These are phyloP conservation scores for Nicotiana otophora DNA, from an alignment of 257 asterid genomes.

Conservation along the genomic window DNA sequence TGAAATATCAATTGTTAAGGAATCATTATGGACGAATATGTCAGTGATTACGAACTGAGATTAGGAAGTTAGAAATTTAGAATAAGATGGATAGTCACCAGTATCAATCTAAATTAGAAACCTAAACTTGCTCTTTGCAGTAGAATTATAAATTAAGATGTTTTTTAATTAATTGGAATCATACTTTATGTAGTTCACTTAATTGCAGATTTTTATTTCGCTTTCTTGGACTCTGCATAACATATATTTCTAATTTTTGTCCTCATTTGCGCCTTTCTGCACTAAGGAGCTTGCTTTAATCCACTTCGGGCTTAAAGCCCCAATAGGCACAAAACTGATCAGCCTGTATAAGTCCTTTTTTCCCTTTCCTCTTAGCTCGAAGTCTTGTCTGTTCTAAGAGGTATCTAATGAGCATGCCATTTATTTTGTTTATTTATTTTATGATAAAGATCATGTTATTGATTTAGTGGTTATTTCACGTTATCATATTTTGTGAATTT, in stretches of 20 bases:
- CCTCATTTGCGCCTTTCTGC: not conserved
- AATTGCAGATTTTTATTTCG: not conserved
- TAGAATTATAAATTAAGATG: not conserved
- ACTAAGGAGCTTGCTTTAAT: not conserved
- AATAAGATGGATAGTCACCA: not conserved
- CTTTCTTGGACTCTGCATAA: not conserved
- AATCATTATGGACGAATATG: not conserved
- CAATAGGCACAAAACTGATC: not conserved
- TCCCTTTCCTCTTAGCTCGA: not conserved
- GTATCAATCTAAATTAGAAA: not conserved
- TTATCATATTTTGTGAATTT: conserved; percentile 3
- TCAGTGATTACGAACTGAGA: not conserved
- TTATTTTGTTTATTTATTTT: not conserved
- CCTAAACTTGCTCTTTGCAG: not conserved
- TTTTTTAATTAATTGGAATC: not conserved
- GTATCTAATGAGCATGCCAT: not conserved
- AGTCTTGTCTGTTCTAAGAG: not conserved
- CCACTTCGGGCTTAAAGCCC: not conserved
- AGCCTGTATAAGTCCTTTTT: not conserved
- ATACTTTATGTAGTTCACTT: not conserved
- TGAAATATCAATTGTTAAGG: too few relatives aligned
- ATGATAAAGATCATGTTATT: not conserved
- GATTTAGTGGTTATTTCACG: not conserved
- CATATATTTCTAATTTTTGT: not conserved
- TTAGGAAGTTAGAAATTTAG: not conserved